Base-by-base conservation (phyloP, 805 yeast species). In the Candida incommunis region DNA sequence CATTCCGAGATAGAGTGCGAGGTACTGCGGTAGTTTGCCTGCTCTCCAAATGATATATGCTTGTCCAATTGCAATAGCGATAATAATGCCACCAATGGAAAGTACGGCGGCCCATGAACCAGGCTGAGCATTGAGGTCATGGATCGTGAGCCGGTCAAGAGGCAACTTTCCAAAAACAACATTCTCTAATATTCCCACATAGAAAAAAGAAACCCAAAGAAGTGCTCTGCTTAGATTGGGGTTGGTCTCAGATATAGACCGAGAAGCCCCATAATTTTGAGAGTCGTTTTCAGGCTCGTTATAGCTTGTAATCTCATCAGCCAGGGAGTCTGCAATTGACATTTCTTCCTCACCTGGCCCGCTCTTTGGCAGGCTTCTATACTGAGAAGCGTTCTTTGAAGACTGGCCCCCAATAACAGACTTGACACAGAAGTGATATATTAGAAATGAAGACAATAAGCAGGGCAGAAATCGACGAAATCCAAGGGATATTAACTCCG, bases 101-200 rank as follows among this genome's bases (percentile, higher is more conserved):
- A 71, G 47, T 0, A 84, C 75, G 0, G 95, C 82, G 0, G 74
- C 45, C 31, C 82, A 57, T 0, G 94, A 84, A 0, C 95, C 95
- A 0, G 90, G 79, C 62, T 81, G 88, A 23, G 73, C 72, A 50
- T 70, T 74, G 23, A 90, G 64, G 58, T 90, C 97, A 9, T 67
- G 63, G 2, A 76, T 54, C 0, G 90, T 83, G 40, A 90, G 66
- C 45, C 98, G 68, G 58, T 90, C 97, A 9, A 88, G 79, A 0
- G 96, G 95, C 9, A 90, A 63, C 48, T 88, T 66, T 57, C 87
- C 97, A 63, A 90, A 86, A 0, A 95, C 85, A 54, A 84, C 71
- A 61, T 86, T 88, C 60, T 88, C 87, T 54, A 87, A 69, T 26
- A 83, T 70, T 1, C 96, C 95, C 2, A 83, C 54, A 94, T 94